A percentile compares a stretch with the other conserved stretches of the same genome.
Conservation (phyloP, 2,329 filamentous ascomycete species). For the Aciculosporium take region DNA sequence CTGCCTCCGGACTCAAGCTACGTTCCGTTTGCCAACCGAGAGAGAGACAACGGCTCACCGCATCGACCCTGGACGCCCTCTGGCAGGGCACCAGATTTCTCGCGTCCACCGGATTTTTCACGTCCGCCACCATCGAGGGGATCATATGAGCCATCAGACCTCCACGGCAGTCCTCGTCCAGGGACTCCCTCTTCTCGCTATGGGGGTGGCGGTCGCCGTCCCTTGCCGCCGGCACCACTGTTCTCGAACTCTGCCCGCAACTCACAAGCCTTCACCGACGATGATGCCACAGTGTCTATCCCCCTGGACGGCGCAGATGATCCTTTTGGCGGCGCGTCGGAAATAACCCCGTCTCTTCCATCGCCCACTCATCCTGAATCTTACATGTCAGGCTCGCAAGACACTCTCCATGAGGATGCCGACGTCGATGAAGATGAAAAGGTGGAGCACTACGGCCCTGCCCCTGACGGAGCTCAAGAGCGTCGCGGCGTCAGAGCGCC, state of each 20-base stretch:
- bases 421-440: conserved; percentile 33
- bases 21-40: conserved; percentile 36
- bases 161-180: conserved; percentile 80
- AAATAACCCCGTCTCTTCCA: conserved; percentile 37
- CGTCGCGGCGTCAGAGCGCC: conserved; percentile 74
- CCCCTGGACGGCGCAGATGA: conserved; percentile 55
- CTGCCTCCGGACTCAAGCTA: conserved; percentile 52
- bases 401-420: conserved; percentile 36
- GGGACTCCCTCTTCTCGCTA: conserved; percentile 85
- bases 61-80: conserved; percentile 46
- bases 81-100: conserved; percentile 43
- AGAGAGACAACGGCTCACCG: conserved; percentile 29
- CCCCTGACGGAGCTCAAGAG: conserved; percentile 74
- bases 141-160: conserved; percentile 71
- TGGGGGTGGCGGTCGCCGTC: conserved; percentile 72
- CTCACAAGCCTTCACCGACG: conserved; percentile 44
- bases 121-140: conserved; percentile 57
- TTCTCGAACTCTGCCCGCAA: conserved; percentile 47
- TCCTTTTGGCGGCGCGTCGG: conserved; percentile 52
- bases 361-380: conserved; percentile 40
- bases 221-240: conserved; percentile 75
- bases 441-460: conserved; percentile 72
- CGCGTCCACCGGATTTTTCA: conserved; percentile 60
- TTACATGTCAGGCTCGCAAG: conserved; percentile 39
- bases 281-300: conserved; percentile 60